Base-by-base conservation (phyloP, 345 rosid species). In the Lumnitzera racemosa region DNA sequence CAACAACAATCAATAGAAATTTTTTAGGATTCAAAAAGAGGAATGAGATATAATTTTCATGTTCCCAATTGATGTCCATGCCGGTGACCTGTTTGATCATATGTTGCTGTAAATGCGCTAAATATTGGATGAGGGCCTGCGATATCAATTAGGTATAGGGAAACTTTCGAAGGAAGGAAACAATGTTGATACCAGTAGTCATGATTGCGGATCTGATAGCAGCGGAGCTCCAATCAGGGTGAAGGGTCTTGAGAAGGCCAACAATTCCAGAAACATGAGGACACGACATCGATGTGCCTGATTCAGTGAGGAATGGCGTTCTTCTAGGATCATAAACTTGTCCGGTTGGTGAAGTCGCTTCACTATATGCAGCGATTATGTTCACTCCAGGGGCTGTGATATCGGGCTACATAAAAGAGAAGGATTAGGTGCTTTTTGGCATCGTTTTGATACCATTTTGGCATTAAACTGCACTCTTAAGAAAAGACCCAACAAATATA, bases 221-320 rank as follows among this genome's bases (percentile, higher is more conserved):
- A 3, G 87, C 74, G 0, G 85, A 76, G 27, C 81, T 85, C 87
- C 85, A 80, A 50, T 72, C 41, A 0, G 78, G 82, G 52, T 80
- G 67, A 36, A 79, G 63, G 8, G 75, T 64, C 65, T 70, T 78
- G 52, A 85, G 74, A 11, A 82, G 85, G 41, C 81, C 83, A 15
- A 56, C 83, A 41, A 82, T 59, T 11, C 82, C 82, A 23, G 85
- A 29, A 15, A 85, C 80, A 63, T 76, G 82, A 53, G 83, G 87
- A 36, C 83, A 78, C 12, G 83, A 67, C 83, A 80, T 82, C 23
- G 90, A 80, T 51, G 87, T 82, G 31, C 84, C 88, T 0, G 82
- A 82, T 8, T 46, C 11, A 0, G 50, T 5, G 49, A 46, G 51
- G 67, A 59, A 85, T 6, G 78, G 61, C 4, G 56, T 20, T 13